These are phyloP conservation scores for Acer yangbiense DNA, from an alignment of 345 rosid genomes.

Conservation along the genomic window DNA sequence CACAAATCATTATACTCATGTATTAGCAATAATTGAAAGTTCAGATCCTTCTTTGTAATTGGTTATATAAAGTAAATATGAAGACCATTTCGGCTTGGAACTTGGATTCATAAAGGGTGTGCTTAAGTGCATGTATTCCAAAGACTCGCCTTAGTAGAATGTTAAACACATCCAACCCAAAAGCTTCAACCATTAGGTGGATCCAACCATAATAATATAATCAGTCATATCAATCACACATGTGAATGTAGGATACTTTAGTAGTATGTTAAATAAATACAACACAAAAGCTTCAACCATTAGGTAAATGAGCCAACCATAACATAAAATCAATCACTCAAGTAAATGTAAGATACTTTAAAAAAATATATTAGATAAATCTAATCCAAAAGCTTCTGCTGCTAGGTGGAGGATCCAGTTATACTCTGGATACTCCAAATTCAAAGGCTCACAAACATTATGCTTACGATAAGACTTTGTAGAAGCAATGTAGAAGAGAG, in stretches of 20 bases:
- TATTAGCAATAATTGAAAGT: background rate
- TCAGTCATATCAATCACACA: background rate
- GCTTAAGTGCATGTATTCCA: background rate
- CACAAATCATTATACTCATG: background rate
- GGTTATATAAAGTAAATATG: background rate
- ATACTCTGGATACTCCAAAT: background rate
- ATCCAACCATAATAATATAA: background rate
- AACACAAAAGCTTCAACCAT: background rate
- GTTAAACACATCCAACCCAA: background rate
- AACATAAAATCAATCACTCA: background rate
- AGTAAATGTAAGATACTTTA: background rate
- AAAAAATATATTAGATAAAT: no score
- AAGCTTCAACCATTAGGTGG: background rate
- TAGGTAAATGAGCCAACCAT: background rate
- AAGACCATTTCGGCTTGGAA: background rate
- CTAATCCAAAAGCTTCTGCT: background rate
- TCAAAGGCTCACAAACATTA: background rate
- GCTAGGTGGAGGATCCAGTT: background rate
- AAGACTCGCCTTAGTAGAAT: background rate
- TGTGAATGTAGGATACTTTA: background rate
- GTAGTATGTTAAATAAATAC: background rate
- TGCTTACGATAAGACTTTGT: background rate
- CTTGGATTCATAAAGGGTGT: background rate
- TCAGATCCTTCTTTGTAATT: background rate
- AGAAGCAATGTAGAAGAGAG: constrained; percentile 8